phyloP scores from a whole-genome alignment of 108 stramenopile species.

The Epithemia pelagica region DNA sequence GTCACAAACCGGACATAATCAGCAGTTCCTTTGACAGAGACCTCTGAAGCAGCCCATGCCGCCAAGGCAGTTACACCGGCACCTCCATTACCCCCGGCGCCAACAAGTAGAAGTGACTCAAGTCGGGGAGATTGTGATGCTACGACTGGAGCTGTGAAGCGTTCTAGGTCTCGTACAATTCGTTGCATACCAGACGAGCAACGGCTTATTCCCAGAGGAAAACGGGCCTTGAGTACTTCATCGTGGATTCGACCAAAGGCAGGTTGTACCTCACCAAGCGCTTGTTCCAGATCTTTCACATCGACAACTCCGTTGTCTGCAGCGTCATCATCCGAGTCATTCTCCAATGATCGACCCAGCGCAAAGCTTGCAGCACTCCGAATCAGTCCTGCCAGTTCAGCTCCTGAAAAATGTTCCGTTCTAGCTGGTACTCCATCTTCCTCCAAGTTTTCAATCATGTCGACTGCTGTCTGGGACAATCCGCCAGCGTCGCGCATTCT shows the following conservation, averaged over 20 bases:
- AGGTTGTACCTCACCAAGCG: constrained; percentile 59
- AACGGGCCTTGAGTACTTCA: constrained; percentile 50
- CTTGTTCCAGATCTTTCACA: constrained; percentile 41
- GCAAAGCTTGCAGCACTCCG: constrained; percentile 84
- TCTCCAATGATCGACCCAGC: constrained; percentile 49
- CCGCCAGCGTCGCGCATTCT: constrained; percentile 76
- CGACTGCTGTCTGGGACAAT: constrained; percentile 37
- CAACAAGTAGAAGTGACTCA: constrained; percentile 66
- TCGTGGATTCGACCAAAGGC: constrained; percentile 65
- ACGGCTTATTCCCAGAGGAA: constrained; percentile 58
- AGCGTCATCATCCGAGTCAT: constrained; percentile 10
- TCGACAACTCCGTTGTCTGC: constrained; percentile 26
- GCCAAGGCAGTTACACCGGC: constrained; percentile 49
- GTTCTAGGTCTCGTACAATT: constrained; percentile 48
- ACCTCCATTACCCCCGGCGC: constrained; percentile 26
- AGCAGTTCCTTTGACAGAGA: constrained; percentile 41
- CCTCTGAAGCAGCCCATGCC: constrained; percentile 56
- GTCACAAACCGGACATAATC: constrained; percentile 70
- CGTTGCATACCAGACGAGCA: constrained; percentile 53
- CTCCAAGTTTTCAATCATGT: constrained; percentile 49
- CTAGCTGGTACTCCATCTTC: constrained; percentile 51
- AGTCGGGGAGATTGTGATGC: constrained; percentile 22
- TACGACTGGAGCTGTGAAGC: constrained; percentile 42
- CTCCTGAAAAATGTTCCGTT: constrained; percentile 83
- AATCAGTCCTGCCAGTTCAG: constrained; percentile 84